Conservation (phyloP, 2,329 filamentous ascomycete species). For the Purpureocillium lavendulum region DNA sequence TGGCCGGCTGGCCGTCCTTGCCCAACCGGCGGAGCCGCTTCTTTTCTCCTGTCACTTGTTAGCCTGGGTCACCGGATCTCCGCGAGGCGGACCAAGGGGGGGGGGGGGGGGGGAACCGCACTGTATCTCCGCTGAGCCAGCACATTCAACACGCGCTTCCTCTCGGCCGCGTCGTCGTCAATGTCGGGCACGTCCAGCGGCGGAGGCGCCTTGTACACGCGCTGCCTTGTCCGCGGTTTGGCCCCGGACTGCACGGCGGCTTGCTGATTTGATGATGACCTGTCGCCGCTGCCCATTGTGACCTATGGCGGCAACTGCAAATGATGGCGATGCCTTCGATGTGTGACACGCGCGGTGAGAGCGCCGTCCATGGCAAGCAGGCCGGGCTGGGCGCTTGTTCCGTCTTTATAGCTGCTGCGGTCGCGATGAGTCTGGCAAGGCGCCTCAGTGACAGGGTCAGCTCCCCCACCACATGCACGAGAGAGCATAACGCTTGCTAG, state of each 20-base stretch:
- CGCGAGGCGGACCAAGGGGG: no score
- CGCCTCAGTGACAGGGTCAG: not conserved
- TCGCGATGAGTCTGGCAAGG: not conserved
- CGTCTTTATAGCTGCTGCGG: not conserved
- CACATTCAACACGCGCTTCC: slow-evolving; percentile 45
- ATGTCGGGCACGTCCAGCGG: slow-evolving; percentile 37
- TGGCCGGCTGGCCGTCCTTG: slow-evolving; percentile 5
- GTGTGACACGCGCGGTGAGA: not conserved
- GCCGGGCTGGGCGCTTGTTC: not conserved
- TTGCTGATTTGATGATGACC: not conserved
- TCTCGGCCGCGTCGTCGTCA: slow-evolving; percentile 40
- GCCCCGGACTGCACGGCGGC: not conserved
- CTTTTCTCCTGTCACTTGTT: slow-evolving; percentile 17
- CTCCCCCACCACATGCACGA: not conserved
- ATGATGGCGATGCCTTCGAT: not conserved
- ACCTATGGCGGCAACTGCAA: not conserved
- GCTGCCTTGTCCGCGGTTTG: slow-evolving; percentile 27
- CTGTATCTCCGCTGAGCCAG: slow-evolving; percentile 46
- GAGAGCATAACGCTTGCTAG: not conserved
- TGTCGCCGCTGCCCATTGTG: not conserved
- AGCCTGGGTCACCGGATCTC: no score
- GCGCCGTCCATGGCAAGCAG: no score
- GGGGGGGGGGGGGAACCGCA: slow-evolving; percentile 15
- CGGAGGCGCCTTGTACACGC: slow-evolving; percentile 29
- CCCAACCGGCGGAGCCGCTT: slow-evolving; percentile 19